Percentiles rank a stretch among this genome's conserved stretches.
phyloP scores from a whole-genome alignment of 257 asterid genomes.

The Haberlea rhodopensis region DNA sequence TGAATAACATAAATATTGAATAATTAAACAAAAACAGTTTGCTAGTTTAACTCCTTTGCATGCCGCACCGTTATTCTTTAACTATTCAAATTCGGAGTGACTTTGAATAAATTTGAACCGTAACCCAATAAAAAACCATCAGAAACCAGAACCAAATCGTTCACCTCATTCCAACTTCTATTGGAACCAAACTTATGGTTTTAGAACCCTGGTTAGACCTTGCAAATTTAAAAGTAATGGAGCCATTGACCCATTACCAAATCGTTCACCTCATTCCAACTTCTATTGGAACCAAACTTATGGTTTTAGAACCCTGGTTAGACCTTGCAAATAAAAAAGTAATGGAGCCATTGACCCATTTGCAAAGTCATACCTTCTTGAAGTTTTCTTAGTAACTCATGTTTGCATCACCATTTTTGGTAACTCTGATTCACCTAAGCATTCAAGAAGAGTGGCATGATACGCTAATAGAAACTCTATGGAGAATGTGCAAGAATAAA shows the following conservation, averaged over 20 bases:
- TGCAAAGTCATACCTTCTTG: no score
- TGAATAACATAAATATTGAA: no score
- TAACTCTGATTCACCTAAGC: background rate
- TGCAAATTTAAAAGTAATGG: no score
- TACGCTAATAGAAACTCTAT: background rate
- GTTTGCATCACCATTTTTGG: background rate
- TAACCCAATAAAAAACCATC: no score
- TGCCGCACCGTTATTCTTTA: no score
- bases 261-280: background rate
- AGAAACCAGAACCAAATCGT: no score
- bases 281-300: background rate
- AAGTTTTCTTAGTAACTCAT: background rate
- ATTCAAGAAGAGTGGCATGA: background rate
- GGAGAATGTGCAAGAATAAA: conserved; percentile 1
- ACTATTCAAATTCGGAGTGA: background rate
- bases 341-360: background rate
- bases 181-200: no score
- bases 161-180: no score
- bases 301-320: background rate
- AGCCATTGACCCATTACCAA: no score
- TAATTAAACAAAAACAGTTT: no score
- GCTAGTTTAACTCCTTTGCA: no score
- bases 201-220: no score
- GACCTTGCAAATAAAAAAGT: background rate
- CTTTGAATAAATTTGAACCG: background rate